These are phyloP conservation scores for Parastagonospora nodorum DNA, from an alignment of 2,329 filamentous ascomycete genomes.

Conservation along the genomic window DNA sequence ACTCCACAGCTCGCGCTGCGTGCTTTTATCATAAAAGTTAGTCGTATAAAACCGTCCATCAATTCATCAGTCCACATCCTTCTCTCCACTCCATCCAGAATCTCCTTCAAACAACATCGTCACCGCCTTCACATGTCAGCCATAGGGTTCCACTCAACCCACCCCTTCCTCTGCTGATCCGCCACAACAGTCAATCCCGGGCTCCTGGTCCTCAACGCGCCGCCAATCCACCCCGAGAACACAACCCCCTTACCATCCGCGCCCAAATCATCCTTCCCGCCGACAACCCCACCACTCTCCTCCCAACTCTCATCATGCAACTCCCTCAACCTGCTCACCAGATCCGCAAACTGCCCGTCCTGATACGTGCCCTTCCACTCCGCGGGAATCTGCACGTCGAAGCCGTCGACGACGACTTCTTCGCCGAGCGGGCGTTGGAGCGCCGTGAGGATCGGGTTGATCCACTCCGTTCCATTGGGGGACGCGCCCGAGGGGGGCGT, in stretches of 20 bases:
- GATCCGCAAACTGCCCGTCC: constrained; percentile 16
- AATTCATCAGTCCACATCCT: no score
- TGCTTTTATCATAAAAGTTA: no score
- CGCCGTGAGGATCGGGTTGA: not conserved
- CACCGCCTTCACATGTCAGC: no score
- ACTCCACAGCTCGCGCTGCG: no score
- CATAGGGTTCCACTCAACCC: not conserved
- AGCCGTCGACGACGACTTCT: constrained; percentile 36
- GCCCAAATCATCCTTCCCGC: constrained; percentile 23
- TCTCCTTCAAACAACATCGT: no score
- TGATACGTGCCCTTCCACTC: constrained; percentile 34
- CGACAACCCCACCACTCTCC: constrained; percentile 17
- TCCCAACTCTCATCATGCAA: constrained; percentile 23
- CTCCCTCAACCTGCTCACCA: constrained; percentile 22
- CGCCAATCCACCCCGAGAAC: constrained; percentile 19
- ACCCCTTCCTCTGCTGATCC: not conserved
- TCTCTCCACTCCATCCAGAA: no score
- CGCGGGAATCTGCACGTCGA: constrained; percentile 29
- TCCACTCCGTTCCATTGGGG: constrained; percentile 19
- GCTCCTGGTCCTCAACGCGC: constrained; percentile 5
- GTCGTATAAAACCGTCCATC: no score
- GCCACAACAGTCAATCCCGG: not conserved
- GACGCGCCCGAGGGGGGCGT: constrained; percentile 40
- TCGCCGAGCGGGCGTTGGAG: constrained; percentile 26
- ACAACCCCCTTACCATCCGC: constrained; percentile 27